Conservation (phyloP, 164 flowering plant genomes). For the Vitis amurensis region DNA sequence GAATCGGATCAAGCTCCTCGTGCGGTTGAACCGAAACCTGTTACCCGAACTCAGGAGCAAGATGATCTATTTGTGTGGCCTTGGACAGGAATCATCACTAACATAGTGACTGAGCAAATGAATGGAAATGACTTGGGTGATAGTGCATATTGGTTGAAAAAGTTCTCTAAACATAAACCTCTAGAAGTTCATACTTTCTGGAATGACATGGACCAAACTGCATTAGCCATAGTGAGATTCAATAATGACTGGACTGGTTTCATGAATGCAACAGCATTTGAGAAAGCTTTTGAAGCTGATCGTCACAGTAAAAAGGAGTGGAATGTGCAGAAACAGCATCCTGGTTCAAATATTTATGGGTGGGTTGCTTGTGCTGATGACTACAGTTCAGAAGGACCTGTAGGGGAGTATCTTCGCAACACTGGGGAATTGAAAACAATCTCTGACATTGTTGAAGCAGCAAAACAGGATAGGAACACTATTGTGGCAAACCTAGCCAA, state of each 20-base stretch:
- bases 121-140: conserved; percentile 17
- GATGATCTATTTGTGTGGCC: conserved; percentile 65
- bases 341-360: conserved; percentile 45
- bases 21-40: conserved; percentile 27
- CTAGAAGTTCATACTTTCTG: conserved; percentile 35
- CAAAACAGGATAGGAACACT: conserved; percentile 21
- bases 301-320: conserved; percentile 45
- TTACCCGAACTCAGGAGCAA: conserved; percentile 24
- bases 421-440: conserved; percentile 45
- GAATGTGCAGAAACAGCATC: conserved; percentile 21
- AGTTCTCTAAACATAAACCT: conserved; percentile 47
- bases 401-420: conserved; percentile 54
- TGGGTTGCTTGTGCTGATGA: conserved; percentile 71
- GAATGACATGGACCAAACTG: conserved; percentile 23
- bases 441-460: conserved; percentile 38
- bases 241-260: conserved; percentile 57
- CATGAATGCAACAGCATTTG: conserved; percentile 53
- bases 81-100: conserved; percentile 67
- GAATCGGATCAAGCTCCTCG: conserved; percentile 25
- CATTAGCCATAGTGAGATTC: conserved; percentile 40
- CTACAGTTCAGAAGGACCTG: conserved; percentile 37
- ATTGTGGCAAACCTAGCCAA: conserved; percentile 41
- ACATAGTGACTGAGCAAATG: conserved; percentile 26
- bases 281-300: conserved; percentile 44
- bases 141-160: conserved; percentile 36